Evolutionary conservation across 805 yeast genomes (phyloP), one percentile per base, ranked within the genome.

Genomic region (Candida oleophila): DNA sequence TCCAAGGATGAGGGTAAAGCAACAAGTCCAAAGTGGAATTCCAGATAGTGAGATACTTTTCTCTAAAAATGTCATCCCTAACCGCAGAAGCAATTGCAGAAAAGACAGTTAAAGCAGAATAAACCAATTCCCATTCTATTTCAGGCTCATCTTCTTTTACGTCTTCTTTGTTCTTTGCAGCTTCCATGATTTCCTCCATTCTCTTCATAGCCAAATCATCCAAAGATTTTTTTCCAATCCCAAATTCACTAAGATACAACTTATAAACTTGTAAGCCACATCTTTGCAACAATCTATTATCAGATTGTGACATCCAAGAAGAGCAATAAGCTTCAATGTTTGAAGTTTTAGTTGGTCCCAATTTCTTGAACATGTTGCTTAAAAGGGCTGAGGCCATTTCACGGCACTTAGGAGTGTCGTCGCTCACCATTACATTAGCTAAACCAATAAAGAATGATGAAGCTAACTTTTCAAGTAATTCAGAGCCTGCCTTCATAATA

Each of bases 1-100:
- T 86, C 98, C 98, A 91, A 1, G 94, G 76, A 64, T 91, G 97
- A 2, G 97, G 97, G 61, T 80, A 91, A 43, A 91, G 69, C 45
- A 90, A 71, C 22, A 82, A 65, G 2, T 74, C 76, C 20, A 80
- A 70, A 2, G 86, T 64, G 15, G 65, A 60, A 2, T 61, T 54
- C 90, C 92, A 87, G 7, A 77, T 55, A 0, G 21, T 16, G 40
- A 65, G 71, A 55, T 69, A 73, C 2, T 54, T 56, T 1, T 43
- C 34, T 3, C 49, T 45, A 41, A 70, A 70, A 7, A 64, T 57
- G 0, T 50, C 46, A 8, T 62, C 65, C 35, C 69, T 72, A 32
- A 65, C 55, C 20, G 69, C 64, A 41, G 73, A 71, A 25, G 71
- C 66, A 30, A 78, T 61, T 0, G 73, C 60, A 3, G 73, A 61